These are phyloP conservation scores for Hsuehochloa calcarea DNA, from an alignment of 176 grass and related monocot species.

Conservation along the genomic window DNA sequence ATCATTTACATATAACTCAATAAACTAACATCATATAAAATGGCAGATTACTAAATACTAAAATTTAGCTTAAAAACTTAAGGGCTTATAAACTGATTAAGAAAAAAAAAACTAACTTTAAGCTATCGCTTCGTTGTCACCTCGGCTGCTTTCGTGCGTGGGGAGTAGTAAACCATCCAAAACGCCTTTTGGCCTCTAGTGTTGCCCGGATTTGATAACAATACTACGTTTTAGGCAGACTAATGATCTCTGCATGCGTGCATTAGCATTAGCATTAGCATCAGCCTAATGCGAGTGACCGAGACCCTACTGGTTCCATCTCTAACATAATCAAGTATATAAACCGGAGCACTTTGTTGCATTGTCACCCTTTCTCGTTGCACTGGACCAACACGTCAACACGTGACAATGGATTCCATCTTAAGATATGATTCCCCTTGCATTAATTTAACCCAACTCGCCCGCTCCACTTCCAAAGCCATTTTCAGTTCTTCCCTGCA, in stretches of 20 bases:
- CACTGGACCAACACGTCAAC: conserved; percentile 1
- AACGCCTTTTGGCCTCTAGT: not conserved
- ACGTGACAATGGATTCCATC: conserved; percentile 26
- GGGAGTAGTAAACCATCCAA: not conserved
- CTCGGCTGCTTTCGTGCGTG: not conserved
- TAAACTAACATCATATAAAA: too few relatives aligned
- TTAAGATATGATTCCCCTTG: not conserved
- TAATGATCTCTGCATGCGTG: conserved; percentile 24
- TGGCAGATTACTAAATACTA: too few relatives aligned
- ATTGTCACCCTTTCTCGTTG: not conserved
- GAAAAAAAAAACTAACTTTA: too few relatives aligned
- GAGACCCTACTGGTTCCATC: not conserved
- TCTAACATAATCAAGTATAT: not conserved
- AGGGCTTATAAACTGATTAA: too few relatives aligned
- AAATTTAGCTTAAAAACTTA: too few relatives aligned
- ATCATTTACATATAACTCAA: too few relatives aligned
- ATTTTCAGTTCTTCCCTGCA: not conserved
- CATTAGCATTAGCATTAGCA: not conserved
- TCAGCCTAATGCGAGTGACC: not conserved
- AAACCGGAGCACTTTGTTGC: not conserved
- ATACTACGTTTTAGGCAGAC: not conserved
- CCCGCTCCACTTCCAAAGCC: not conserved
- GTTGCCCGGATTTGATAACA: not conserved
- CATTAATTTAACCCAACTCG: not conserved
- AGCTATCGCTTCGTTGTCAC: conserved; percentile 21